Conservation (phyloP, 257 asterid species). For the Scutellaria minor region DNA sequence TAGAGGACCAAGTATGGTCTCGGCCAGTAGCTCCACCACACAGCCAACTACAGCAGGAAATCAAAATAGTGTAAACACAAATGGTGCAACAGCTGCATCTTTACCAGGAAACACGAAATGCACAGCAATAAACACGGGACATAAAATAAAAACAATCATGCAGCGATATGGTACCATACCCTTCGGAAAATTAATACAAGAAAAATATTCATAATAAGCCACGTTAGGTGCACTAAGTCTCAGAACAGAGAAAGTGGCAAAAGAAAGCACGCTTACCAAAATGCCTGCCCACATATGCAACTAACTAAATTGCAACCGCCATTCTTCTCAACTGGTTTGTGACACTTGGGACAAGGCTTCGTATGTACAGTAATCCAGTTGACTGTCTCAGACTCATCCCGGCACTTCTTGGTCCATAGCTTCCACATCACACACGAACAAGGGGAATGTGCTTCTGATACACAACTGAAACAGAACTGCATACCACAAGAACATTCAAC, state of each 20-base stretch:
- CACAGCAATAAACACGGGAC: background rate
- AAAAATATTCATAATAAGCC: background rate
- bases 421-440: slow-evolving; percentile 94
- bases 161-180: background rate
- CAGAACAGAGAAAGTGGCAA: slow-evolving; percentile 11
- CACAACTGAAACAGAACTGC: slow-evolving; percentile 88
- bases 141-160: slow-evolving; percentile 11
- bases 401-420: slow-evolving; percentile 86
- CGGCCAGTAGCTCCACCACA: slow-evolving; percentile 95
- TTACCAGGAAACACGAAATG: background rate
- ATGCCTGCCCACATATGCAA: slow-evolving; percentile 87
- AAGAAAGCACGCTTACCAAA: slow-evolving; percentile 59
- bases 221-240: background rate
- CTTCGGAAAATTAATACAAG: background rate
- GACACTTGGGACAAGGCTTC: slow-evolving; percentile 91
- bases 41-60: slow-evolving; percentile 67
- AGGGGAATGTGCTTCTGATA: slow-evolving; percentile 89
- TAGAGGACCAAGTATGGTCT: slow-evolving; percentile 77
- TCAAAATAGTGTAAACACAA: slow-evolving; percentile 17
- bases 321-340: slow-evolving; percentile 89
- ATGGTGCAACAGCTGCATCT: background rate
- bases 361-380: slow-evolving; percentile 92
- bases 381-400: slow-evolving; percentile 91
- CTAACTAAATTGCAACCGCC: slow-evolving; percentile 92
- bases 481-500: slow-evolving; percentile 91